phyloP scores from a whole-genome alignment of 2,329 filamentous ascomycete species.

The Aspergillus sp. region DNA sequence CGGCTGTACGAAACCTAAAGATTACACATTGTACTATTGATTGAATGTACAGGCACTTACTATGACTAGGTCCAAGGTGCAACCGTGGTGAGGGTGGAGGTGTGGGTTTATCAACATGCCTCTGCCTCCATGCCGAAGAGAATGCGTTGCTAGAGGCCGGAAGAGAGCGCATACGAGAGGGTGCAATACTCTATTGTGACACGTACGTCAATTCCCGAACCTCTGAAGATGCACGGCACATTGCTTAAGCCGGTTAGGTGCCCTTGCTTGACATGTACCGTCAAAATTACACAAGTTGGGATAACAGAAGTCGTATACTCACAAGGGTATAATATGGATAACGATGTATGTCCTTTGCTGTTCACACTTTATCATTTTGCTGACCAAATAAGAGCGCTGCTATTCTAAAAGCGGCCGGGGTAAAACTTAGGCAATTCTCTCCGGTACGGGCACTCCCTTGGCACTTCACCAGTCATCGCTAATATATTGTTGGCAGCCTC shows the following conservation, averaged over 20 bases:
- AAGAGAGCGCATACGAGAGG: constrained; percentile 80
- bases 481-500: constrained; percentile 46
- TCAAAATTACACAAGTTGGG: constrained; percentile 97
- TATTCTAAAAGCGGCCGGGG: constrained; percentile 80
- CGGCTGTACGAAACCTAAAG: constrained; percentile 61
- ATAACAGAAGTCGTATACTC: constrained; percentile 95
- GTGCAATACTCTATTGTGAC: constrained; percentile 85
- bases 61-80: constrained; percentile 63
- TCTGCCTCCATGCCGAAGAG: constrained; percentile 98
- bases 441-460: constrained; percentile 55
- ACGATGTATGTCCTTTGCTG: constrained; percentile 50
- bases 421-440: constrained; percentile 82
- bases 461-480: neutral
- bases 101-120: constrained; percentile 76
- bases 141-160: constrained; percentile 95
- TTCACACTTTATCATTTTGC: neutral
- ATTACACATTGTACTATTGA: neutral
- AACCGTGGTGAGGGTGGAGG: constrained; percentile 74
- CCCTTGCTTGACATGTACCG: constrained; percentile 94
- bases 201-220: constrained; percentile 52
- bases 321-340: constrained; percentile 93
- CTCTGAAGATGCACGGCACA: neutral
- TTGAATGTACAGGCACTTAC: constrained; percentile 5
- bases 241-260: constrained; percentile 53
- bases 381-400: constrained; percentile 62